These are phyloP conservation scores for Citrus mangshanensis DNA, from an alignment of 345 rosid species.

Conservation along the genomic window DNA sequence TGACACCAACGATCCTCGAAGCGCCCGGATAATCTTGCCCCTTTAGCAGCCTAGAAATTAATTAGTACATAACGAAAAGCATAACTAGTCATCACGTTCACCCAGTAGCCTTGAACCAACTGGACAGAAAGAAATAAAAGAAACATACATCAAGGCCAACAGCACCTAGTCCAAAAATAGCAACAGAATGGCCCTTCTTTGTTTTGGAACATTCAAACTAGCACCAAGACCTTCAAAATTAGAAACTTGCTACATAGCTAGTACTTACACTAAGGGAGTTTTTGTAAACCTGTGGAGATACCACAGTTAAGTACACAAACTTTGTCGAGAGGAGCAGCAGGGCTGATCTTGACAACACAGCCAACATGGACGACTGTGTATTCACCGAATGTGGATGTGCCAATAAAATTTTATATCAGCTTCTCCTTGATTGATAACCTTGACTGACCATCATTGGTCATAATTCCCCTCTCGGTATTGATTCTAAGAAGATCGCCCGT, in stretches of 20 bases:
- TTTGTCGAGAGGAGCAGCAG: constrained; percentile 74
- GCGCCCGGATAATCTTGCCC: constrained; percentile 69
- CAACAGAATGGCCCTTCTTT: constrained; percentile 61
- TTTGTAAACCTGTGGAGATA: constrained; percentile 52
- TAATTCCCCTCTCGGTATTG: constrained; percentile 62
- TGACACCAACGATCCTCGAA: constrained; percentile 68
- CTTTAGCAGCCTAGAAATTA: constrained; percentile 59
- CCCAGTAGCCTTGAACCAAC: constrained; percentile 33
- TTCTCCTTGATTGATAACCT: constrained; percentile 67
- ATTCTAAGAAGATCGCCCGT: constrained; percentile 78
- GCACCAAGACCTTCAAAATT: constrained; percentile 56
- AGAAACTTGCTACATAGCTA: not conserved
- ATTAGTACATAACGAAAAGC: not conserved
- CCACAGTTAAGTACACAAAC: constrained; percentile 78
- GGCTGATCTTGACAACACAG: constrained; percentile 65
- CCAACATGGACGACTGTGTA: constrained; percentile 85
- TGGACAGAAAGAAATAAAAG: not conserved
- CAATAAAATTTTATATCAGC: constrained; percentile 68
- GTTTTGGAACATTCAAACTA: constrained; percentile 71
- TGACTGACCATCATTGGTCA: constrained; percentile 61
- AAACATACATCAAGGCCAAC: constrained; percentile 62
- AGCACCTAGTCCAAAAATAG: constrained; percentile 73
- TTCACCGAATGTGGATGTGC: constrained; percentile 75
- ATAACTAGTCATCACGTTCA: too few species aligned
- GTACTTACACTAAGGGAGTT: not conserved